Base-by-base conservation (phyloP, 306 rosid species). In the Echinosophora koreensis region DNA sequence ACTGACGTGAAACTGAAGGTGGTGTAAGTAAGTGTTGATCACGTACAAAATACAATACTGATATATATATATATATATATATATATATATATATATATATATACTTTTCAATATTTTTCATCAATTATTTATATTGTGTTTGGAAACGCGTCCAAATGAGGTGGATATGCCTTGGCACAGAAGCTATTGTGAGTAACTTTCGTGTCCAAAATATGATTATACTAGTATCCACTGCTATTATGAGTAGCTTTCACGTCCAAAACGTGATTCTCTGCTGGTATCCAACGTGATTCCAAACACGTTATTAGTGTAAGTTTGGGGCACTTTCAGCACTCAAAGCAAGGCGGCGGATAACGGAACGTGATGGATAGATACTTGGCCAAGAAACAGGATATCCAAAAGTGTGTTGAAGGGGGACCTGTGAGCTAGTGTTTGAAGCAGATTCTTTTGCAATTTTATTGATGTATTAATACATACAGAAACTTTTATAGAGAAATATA, bases 1-100 rank as follows among this genome's bases (percentile, higher is more conserved):
- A 56, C 18, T 84, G 84, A 83, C 87, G 88, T 88, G 88, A 81
- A 85, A 80, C 75, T 77, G 84, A 88, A 88, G 94, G 80, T 84
- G 81, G 69, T 57, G 5, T 49, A 22, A 38, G 5, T 34, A 22
- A 38, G 44, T 47, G 81, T 69, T 81, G 10, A 62, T 78, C 81
- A 28, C 81, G 39, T 49, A 41, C 11, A 44, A 78, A 49, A 67
- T 76, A 83, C 70, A 42, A 34, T 50, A 60, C 62, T 44, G 5
- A 59, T 12, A 66, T 59, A 59, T 12, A 66, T 59, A 59, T 12
- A 66, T 59, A 59, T 12, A 66, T 59, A 59, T 12, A 66, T 59
- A 59, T 12, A 66, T 59, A 59, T 12, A 66, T 59, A 59, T 12
- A 66, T 59, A 59, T 12, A 66, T 59, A 59, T 12, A 66, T 59